Base-by-base conservation (phyloP, 2,329 filamentous ascomycete species). In the Elsinoe batatas region DNA sequence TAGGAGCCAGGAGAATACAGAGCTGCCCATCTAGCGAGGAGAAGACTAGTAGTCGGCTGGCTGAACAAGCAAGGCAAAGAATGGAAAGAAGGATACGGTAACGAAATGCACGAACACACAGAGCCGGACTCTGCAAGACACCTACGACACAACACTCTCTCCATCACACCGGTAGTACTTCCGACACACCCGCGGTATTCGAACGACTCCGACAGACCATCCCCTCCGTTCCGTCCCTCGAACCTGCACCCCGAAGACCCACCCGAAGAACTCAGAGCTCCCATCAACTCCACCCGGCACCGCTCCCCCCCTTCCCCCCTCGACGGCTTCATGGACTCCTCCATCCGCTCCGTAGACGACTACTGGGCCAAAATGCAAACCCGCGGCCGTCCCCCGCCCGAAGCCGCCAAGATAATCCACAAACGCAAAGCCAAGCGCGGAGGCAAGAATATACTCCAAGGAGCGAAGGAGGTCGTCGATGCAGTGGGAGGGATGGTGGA, bases 291-390 rank as follows among this genome's bases (percentile, higher is more conserved):
- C 26, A 30, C 26, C 26, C 26, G 2, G 7, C 5, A 30, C 7
- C 4, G 26, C 4, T 4, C 30, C 10, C 6, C 17, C 40, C 32
- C 12, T 1, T 5, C 15, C 17, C 5, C 26, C 12, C 32, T 51
- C 32, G 47, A 51, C 18, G 47, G 47, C 47, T 51, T 51, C 47
- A 51, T 51, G 51, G 36, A 42, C 35, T 42, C 38, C n/a, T 36
- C 35, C 35, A 36, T 54, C 11, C 38, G 51, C 13, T 12, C 20
- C 22, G 35, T 42, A 12, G 51, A 54, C 51, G 51, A 44, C 36
- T 42, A 33, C 12, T 35, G 18, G 22, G 36, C 51, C n/a, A 44
- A 54, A 17, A 44, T 54, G 36, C 11, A 54, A n/a, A 10, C 33
- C n/a, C 47, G 47, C 17, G 33, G 7, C 32, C 3, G 36, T 2